Conservation (phyloP, 2,329 filamentous ascomycete genomes). For the Pseudogymnoascus verrucosus region DNA sequence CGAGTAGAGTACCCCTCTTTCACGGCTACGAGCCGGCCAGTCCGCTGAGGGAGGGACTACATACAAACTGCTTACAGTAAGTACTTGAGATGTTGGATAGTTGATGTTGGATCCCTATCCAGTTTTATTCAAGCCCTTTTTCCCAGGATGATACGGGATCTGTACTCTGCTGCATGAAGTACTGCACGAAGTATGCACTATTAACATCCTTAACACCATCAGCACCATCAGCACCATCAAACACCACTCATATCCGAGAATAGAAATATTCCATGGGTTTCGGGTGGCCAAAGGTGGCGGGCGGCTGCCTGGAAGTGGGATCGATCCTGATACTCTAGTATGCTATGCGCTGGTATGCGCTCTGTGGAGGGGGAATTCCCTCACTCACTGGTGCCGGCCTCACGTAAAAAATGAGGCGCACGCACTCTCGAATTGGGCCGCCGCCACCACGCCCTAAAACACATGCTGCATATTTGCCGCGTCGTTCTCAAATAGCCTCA, state of each 20-base stretch:
- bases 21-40: background rate
- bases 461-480: background rate
- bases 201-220: background rate
- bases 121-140: background rate
- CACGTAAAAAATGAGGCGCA: background rate
- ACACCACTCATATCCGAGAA: background rate
- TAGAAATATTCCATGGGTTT: background rate
- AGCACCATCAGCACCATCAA: background rate
- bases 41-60: background rate
- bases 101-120: background rate
- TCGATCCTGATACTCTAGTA: background rate
- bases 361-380: background rate
- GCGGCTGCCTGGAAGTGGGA: background rate
- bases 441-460: background rate
- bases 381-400: background rate
- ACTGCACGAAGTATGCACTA: background rate
- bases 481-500: background rate
- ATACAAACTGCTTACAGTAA: too few relatives aligned
- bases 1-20: background rate
- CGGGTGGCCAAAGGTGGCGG: background rate
- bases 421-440: background rate
- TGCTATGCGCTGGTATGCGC: background rate
- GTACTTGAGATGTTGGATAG: background rate
- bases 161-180: background rate
- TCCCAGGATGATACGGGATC: background rate